These are phyloP conservation scores for Drosera spatulata DNA, from an alignment of 179 eudicot species.

Conservation along the genomic window DNA sequence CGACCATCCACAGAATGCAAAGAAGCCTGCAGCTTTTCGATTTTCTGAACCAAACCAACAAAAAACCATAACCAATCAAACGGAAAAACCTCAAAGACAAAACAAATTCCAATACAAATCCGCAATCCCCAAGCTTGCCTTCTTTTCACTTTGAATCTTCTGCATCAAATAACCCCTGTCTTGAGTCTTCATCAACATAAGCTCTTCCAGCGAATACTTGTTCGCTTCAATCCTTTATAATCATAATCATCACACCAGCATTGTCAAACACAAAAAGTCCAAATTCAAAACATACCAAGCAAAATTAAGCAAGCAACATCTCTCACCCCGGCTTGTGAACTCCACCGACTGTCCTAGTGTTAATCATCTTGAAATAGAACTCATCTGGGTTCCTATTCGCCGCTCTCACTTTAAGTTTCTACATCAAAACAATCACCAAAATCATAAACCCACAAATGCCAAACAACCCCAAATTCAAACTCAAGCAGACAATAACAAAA, in stretches of 20 bases:
- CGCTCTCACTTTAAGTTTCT: constrained; percentile 77
- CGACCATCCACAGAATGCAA: constrained; percentile 45
- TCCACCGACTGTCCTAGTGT: constrained; percentile 50
- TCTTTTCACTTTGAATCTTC: constrained; percentile 80
- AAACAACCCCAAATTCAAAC: too few relatives aligned
- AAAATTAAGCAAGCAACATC: neutral
- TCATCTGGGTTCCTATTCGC: constrained; percentile 78
- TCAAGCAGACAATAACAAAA: too few relatives aligned
- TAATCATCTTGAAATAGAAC: constrained; percentile 69
- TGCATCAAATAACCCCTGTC: constrained; percentile 67
- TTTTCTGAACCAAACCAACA: constrained; percentile 36
- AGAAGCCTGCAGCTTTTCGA: constrained; percentile 52
- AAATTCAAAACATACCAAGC: too few relatives aligned
- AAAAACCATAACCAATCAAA: neutral
- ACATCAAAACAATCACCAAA: constrained; percentile 2
- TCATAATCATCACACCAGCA: neutral
- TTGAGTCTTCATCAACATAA: constrained; percentile 76
- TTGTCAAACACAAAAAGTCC: too few relatives aligned
- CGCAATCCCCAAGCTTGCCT: constrained; percentile 20
- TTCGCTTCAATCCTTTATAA: constrained; percentile 51
- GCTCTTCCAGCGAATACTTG: constrained; percentile 58
- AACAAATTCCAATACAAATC: too few relatives aligned
- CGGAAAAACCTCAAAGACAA: neutral
- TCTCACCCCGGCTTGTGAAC: constrained; percentile 62
- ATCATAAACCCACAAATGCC: neutral